Conservation (phyloP, 2,329 filamentous ascomycete species). For the Claviceps citrina region DNA sequence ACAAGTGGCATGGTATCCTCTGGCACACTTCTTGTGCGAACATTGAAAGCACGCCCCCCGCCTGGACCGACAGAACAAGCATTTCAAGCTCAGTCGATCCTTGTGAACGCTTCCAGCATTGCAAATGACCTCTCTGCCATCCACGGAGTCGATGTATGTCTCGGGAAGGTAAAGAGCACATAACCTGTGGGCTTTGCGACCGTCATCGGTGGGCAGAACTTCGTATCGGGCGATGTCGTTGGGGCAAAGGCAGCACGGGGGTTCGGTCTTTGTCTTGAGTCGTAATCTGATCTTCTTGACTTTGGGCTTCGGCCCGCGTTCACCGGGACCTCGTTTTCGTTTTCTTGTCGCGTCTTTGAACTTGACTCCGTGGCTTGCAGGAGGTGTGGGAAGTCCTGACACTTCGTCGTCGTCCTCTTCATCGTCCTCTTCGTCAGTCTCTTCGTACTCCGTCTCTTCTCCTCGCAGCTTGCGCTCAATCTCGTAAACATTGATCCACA, state of each 20-base stretch:
- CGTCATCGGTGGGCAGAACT: slow-evolving; percentile 76
- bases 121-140: slow-evolving; percentile 57
- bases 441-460: slow-evolving; percentile 72
- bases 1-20: slow-evolving; percentile 90
- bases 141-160: slow-evolving; percentile 63
- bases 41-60: slow-evolving; percentile 96
- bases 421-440: slow-evolving; percentile 50
- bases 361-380: slow-evolving; percentile 56
- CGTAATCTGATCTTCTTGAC: slow-evolving; percentile 71
- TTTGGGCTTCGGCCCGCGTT: slow-evolving; percentile 32
- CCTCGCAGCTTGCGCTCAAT: slow-evolving; percentile 89
- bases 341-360: slow-evolving; percentile 47
- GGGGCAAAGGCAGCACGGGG: slow-evolving; percentile 82
- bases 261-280: slow-evolving; percentile 52
- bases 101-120: slow-evolving; percentile 74
- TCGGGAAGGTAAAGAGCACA: slow-evolving; percentile 88
- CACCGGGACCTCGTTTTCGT: slow-evolving; percentile 28
- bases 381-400: slow-evolving; percentile 64
- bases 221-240: slow-evolving; percentile 73
- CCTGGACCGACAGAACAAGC: slow-evolving; percentile 85
- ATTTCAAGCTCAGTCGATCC: slow-evolving; percentile 79
- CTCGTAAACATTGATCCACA: slow-evolving; percentile 94
- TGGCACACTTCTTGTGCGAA: slow-evolving; percentile 81
- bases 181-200: slow-evolving; percentile 69
- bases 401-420: slow-evolving; percentile 46